Evolutionary conservation across 257 asterid species (phyloP).

Genomic region (Solanum dulcamara): DNA sequence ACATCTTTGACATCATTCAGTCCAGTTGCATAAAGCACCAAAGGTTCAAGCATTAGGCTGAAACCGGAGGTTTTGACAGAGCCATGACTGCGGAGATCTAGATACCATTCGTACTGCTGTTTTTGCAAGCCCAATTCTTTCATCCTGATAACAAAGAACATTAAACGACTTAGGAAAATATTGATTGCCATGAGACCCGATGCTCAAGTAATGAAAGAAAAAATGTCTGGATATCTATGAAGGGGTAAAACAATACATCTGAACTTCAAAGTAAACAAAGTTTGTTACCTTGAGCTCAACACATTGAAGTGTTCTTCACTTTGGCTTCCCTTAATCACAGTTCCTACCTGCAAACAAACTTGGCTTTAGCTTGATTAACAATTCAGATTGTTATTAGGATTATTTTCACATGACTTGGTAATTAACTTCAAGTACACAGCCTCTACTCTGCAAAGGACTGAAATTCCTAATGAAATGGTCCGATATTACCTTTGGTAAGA

Average conservation of each 20-base stretch:
- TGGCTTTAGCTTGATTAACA: not conserved
- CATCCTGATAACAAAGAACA: conserved; percentile 30
- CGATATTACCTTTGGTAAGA: conserved; percentile 58
- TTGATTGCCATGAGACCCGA: not conserved
- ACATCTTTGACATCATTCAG: conserved; percentile 78
- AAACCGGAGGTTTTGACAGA: conserved; percentile 53
- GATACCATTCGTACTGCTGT: conserved; percentile 68
- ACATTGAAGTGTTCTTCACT: conserved; percentile 58
- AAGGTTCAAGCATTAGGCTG: conserved; percentile 48
- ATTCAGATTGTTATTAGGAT: not conserved
- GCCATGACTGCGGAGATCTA: conserved; percentile 74
- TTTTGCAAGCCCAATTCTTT: conserved; percentile 43
- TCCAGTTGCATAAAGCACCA: conserved; percentile 74
- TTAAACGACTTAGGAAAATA: not conserved
- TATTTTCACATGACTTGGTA: not conserved
- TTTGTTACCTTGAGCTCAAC: conserved; percentile 47
- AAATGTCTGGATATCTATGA: not conserved
- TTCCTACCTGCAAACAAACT: conserved; percentile 44
- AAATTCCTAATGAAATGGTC: not conserved
- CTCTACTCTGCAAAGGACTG: not conserved
- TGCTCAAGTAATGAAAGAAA: not conserved
- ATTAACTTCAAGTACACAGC: not conserved
- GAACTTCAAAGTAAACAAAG: not conserved
- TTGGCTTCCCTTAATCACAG: conserved; percentile 72
- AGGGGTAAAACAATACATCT: not conserved